These are phyloP conservation scores for Aureobasidium mangrovei DNA, from an alignment of 2,329 filamentous ascomycete genomes.

Conservation along the genomic window DNA sequence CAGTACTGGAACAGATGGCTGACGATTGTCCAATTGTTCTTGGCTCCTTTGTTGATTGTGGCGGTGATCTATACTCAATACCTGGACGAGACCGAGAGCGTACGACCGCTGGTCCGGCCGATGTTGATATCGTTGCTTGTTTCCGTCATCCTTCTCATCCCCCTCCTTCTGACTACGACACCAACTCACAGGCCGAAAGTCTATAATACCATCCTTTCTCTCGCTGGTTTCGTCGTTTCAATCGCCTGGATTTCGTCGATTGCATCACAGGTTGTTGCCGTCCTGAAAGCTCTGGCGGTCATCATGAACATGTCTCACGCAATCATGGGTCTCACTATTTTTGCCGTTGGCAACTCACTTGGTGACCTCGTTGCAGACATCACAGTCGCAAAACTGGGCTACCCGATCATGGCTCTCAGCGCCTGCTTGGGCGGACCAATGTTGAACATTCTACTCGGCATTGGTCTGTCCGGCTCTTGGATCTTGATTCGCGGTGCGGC, in stretches of 20 bases:
- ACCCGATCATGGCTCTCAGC: conserved; percentile 89
- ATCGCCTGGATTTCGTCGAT: conserved; percentile 97
- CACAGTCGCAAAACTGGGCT: conserved; percentile 85
- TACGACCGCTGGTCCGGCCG: conserved; percentile 20
- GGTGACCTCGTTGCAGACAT: conserved; percentile 92
- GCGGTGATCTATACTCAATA: conserved; percentile 49
- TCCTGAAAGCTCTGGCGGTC: conserved; percentile 86
- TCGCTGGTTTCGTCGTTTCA: conserved; percentile 81
- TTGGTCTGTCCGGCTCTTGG: conserved; percentile 83
- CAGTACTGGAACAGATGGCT: conserved; percentile 87
- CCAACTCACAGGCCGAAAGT: conserved; percentile 54
- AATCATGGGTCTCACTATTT: conserved; percentile 87
- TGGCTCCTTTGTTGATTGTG: conserved; percentile 74
- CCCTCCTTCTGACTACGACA: conserved; percentile 61
- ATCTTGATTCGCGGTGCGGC: conserved; percentile 70
- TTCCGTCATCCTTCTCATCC: conserved; percentile 57
- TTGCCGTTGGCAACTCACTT: conserved; percentile 90
- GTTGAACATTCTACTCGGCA: conserved; percentile 91
- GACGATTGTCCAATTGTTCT: conserved; percentile 73
- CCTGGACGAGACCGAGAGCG: conserved; percentile 2
- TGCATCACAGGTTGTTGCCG: conserved; percentile 88
- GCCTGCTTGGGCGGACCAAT: conserved; percentile 98
- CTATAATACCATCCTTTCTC: conserved; percentile 64
- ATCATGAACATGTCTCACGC: conserved; percentile 91
- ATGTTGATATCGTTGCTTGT: conserved; percentile 34